phyloP scores from a whole-genome alignment of 345 rosid genomes.

The Erysimum cheiranthoides region DNA sequence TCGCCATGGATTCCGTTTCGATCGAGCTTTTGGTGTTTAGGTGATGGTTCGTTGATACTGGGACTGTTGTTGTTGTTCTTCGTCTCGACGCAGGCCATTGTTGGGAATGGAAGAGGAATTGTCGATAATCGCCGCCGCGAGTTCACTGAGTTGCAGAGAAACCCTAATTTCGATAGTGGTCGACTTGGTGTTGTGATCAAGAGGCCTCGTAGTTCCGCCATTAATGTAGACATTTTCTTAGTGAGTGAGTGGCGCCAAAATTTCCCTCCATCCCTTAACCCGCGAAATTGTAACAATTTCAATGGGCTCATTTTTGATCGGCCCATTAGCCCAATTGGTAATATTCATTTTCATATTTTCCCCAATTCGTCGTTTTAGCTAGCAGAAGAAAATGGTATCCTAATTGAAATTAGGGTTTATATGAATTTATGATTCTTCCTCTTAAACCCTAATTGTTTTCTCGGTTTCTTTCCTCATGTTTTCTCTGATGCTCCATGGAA shows the following conservation, averaged over 20 bases:
- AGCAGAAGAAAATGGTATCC: background rate
- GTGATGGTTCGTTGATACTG: conserved; percentile 43
- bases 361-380: background rate
- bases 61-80: conserved; percentile 44
- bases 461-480: background rate
- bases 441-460: background rate
- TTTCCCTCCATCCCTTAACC: conserved; percentile 39
- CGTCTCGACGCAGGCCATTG: conserved; percentile 34
- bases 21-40: conserved; percentile 58
- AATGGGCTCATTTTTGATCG: conserved; percentile 13
- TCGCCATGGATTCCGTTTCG: conserved; percentile 46
- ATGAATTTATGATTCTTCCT: background rate
- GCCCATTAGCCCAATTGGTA: conserved; percentile 29
- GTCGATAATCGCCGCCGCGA: conserved; percentile 27
- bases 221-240: conserved; percentile 29
- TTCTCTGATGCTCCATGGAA: conserved; percentile 24
- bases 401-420: background rate
- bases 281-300: background rate
- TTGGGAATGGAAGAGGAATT: conserved; percentile 29
- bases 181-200: background rate
- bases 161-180: conserved; percentile 43
- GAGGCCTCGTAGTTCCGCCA: conserved; percentile 36
- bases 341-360: too few species aligned
- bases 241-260: conserved; percentile 44
- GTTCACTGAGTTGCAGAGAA: conserved; percentile 4